Evolutionary conservation across 164 flowering plant genomes (phyloP), one percentile per base, ranked within the genome.

Genomic region (Tetracentron sinense): DNA sequence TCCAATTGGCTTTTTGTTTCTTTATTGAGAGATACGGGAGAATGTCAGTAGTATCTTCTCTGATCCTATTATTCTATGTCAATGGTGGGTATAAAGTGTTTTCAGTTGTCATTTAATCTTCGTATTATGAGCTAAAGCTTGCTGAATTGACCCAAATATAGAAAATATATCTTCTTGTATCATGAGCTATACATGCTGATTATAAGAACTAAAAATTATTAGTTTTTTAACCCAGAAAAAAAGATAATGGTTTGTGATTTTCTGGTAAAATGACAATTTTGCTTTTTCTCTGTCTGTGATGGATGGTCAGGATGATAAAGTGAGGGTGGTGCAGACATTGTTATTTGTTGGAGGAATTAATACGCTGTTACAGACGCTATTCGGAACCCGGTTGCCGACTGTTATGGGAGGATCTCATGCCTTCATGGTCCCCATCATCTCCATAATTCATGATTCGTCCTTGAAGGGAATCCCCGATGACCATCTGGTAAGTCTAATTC

Each of bases 351-450:
- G 78, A 72, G 98, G 98, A 23, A 76, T 93, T 44, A 93, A 90
- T 57, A 93, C 98, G 26, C 78, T 90, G 44, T 71, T 93, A n/a
- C 97, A 93, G 69, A 93, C 98, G 3, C 71, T 93, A 21, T 93
- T 93, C 63, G 98, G 98, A 22, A 93, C 98, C 10, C 69, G 98
- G 30, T 79, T 93, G 63, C 98, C 98, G 0, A 88, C 97, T 20
- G 96, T 90, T 28, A 78, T 90, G 16, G 98, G 98, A 64, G 96
- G 96, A 22, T 89, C 96, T 19, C 82, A 85, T 75, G 98, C 97
- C 0, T 94, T 83, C 75, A 82, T 92, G 86, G 95, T 95, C 10
- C 96, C 96, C 7, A 84, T 92, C 54, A 84, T 95, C 46, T 95
- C 98, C 26, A 95, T 95, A 48, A 87, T 95, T 53, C 92, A 82